These are phyloP conservation scores for Gynandropsis gynandra DNA, from an alignment of 345 rosid species.

Conservation along the genomic window DNA sequence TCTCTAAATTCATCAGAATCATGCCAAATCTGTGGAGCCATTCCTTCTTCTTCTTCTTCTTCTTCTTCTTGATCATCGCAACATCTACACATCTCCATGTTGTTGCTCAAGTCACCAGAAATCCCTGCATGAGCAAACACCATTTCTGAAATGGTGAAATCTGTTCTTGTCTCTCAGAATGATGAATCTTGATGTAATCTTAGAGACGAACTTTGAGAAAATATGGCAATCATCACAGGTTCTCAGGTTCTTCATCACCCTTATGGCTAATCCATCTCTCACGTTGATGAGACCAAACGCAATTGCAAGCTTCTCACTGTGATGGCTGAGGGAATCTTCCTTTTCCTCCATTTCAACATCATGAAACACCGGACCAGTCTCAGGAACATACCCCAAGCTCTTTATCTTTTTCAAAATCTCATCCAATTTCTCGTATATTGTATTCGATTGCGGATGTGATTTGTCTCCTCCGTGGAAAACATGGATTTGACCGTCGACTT, in stretches of 20 bases:
- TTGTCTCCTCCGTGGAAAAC: slow-evolving; percentile 52
- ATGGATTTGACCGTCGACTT: slow-evolving; percentile 37
- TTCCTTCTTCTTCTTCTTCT: slow-evolving; percentile 10
- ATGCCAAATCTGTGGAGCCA: slow-evolving; percentile 3
- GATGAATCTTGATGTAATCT: slow-evolving; percentile 40
- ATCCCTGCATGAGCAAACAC: slow-evolving; percentile 57
- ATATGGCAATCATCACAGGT: slow-evolving; percentile 69
- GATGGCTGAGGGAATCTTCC: slow-evolving; percentile 40
- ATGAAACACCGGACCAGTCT: slow-evolving; percentile 44
- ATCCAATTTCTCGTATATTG: slow-evolving; percentile 37
- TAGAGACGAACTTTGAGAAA: slow-evolving; percentile 51
- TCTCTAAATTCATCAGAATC: background rate
- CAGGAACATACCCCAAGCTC: slow-evolving; percentile 45
- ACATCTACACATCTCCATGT: slow-evolving; percentile 7
- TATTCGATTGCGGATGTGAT: slow-evolving; percentile 41
- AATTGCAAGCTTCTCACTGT: slow-evolving; percentile 66
- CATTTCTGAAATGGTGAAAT: slow-evolving; percentile 55
- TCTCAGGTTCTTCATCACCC: slow-evolving; percentile 55
- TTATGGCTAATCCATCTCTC: slow-evolving; percentile 28
- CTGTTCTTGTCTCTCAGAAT: slow-evolving; percentile 62
- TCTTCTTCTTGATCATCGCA: slow-evolving; percentile 7
- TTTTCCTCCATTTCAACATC: slow-evolving; percentile 62
- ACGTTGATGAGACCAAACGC: slow-evolving; percentile 40
- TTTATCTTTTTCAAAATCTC: slow-evolving; percentile 36
- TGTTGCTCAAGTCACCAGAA: slow-evolving; percentile 66